Conservation (phyloP, 208 protist genomes). For the Leishmania braziliensis region DNA sequence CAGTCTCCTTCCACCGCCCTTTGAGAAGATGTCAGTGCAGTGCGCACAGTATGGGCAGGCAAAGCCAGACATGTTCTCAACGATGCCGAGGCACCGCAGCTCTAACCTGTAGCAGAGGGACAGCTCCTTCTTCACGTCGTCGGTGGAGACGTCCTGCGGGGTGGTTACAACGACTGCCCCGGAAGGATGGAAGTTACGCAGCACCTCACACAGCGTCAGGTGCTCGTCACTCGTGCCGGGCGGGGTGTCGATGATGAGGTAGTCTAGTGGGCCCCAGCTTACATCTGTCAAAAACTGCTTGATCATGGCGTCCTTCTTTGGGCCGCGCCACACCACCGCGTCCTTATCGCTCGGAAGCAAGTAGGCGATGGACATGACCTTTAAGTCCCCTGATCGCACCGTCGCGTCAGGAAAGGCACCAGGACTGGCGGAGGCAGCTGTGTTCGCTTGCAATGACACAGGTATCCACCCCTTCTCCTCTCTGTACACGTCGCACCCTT, state of each 20-base stretch:
- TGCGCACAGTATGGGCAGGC: constrained; percentile 93
- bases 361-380: constrained; percentile 98
- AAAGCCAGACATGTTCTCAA: constrained; percentile 95
- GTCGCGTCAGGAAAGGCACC: neutral
- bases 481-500: constrained; percentile 87
- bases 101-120: constrained; percentile 88
- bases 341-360: constrained; percentile 95
- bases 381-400: constrained; percentile 35
- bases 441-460: constrained; percentile 40
- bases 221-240: constrained; percentile 94
- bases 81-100: constrained; percentile 89
- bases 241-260: constrained; percentile 93
- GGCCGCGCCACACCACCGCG: constrained; percentile 98
- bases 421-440: constrained; percentile 1
- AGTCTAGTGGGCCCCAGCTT: constrained; percentile 89
- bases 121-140: constrained; percentile 93
- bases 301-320: constrained; percentile 93
- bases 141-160: constrained; percentile 88
- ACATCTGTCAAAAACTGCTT: constrained; percentile 93
- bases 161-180: constrained; percentile 92
- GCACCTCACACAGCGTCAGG: constrained; percentile 85
- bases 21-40: constrained; percentile 89
- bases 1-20: constrained; percentile 78
- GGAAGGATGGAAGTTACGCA: constrained; percentile 54
- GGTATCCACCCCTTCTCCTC: constrained; percentile 85